A percentile compares a stretch with the other conserved stretches of the same genome.
Evolutionary conservation across 2,329 filamentous ascomycete genomes (phyloP).

Genomic region (Pestalotiopsis sp.): DNA sequence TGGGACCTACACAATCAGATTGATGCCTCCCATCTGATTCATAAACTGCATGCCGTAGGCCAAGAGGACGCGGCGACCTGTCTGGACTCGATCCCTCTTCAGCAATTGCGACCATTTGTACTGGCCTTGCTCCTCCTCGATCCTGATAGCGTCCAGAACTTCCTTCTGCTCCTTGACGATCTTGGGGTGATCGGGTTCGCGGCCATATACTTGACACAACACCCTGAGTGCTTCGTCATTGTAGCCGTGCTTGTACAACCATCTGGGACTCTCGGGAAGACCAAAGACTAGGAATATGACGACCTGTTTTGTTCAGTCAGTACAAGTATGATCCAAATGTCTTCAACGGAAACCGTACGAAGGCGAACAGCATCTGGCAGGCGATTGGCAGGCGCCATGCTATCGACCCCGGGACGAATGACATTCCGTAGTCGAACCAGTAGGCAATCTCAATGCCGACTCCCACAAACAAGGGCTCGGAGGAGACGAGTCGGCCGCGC

Average conservation of each 20-base stretch:
- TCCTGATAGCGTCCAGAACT: conserved; percentile 45
- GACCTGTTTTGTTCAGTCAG: not conserved
- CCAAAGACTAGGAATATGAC: conserved; percentile 30
- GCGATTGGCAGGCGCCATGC: conserved; percentile 35
- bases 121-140: conserved; percentile 34
- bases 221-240: conserved; percentile 32
- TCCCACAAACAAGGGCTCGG: conserved; percentile 33
- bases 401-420: conserved; percentile 28
- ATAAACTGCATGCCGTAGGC: conserved; percentile 51
- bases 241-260: conserved; percentile 28
- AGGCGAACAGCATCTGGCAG: conserved; percentile 34
- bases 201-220: conserved; percentile 41
- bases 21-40: conserved; percentile 53
- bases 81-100: conserved; percentile 44
- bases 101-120: conserved; percentile 44
- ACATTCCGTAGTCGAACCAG: conserved; percentile 36
- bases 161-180: conserved; percentile 36
- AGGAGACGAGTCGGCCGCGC: conserved; percentile 44
- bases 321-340: too few species aligned
- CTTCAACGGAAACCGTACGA: conserved; percentile 14
- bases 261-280: conserved; percentile 32
- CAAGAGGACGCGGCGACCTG: conserved; percentile 45
- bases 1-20: conserved; percentile 40
- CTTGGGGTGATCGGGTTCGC: conserved; percentile 35
- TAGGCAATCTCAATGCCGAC: conserved; percentile 31